Conservation (phyloP, 805 yeast genomes). For the Metschnikowia lachancei region DNA sequence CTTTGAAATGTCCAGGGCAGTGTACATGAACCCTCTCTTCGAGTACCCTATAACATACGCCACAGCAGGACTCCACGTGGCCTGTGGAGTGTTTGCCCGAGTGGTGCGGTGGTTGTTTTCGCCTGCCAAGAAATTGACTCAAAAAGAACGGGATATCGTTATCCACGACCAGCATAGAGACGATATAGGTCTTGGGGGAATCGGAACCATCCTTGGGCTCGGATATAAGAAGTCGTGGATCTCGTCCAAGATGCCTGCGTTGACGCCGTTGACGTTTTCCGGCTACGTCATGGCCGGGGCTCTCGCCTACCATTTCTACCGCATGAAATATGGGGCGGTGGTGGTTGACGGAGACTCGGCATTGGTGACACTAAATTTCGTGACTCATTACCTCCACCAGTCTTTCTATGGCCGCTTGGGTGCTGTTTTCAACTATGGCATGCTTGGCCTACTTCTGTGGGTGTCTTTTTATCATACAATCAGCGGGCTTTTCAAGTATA, state of each 20-base stretch:
- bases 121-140: constrained; percentile 12
- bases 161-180: constrained; percentile 39
- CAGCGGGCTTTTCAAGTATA: constrained; percentile 51
- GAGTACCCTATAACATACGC: constrained; percentile 52
- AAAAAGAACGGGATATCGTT: constrained; percentile 15
- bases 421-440: constrained; percentile 13
- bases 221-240: constrained; percentile 50
- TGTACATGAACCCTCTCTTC: constrained; percentile 53
- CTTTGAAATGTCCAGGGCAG: constrained; percentile 56
- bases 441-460: constrained; percentile 22
- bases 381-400: constrained; percentile 31
- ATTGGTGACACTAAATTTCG: constrained; percentile 49
- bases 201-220: constrained; percentile 52
- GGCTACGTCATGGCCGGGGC: constrained; percentile 55
- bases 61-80: constrained; percentile 47
- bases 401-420: constrained; percentile 15
- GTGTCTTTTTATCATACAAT: constrained; percentile 49
- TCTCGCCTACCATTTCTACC: constrained; percentile 44
- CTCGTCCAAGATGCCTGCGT: constrained; percentile 43
- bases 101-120: constrained; percentile 14
- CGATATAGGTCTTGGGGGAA: constrained; percentile 59
- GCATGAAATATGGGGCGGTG: constrained; percentile 51
- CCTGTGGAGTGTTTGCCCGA: constrained; percentile 51
- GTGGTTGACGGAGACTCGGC: constrained; percentile 63
- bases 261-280: constrained; percentile 55